phyloP scores from a whole-genome alignment of 2,329 filamentous ascomycete species.

The Anthostomella pinea region DNA sequence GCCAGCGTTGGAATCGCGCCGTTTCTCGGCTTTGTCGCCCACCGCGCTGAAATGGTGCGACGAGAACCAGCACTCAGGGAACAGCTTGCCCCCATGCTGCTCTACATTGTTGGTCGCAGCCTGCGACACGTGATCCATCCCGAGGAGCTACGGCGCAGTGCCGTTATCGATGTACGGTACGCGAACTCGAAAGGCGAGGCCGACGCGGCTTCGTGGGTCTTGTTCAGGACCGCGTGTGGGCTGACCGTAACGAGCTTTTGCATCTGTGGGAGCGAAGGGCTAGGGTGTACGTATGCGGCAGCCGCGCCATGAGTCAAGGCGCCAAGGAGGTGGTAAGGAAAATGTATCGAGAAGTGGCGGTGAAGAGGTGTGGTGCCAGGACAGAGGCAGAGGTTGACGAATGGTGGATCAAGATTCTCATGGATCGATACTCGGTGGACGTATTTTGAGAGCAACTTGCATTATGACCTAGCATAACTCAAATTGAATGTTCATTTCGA shows the following conservation, averaged over 20 bases:
- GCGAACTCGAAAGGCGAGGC: slow-evolving; percentile 32
- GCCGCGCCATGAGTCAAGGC: slow-evolving; percentile 34
- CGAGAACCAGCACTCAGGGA: slow-evolving; percentile 35
- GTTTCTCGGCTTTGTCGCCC: slow-evolving; percentile 42
- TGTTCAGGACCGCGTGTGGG: slow-evolving; percentile 24
- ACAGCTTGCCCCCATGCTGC: slow-evolving; percentile 42
- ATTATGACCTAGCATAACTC: too few relatives aligned
- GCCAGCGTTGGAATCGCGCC: slow-evolving; percentile 43
- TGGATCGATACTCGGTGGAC: neutral
- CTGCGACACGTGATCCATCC: slow-evolving; percentile 44
- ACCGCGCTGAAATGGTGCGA: slow-evolving; percentile 38
- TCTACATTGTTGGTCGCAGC: slow-evolving; percentile 49
- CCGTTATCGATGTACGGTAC: slow-evolving; percentile 45
- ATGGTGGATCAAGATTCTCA: neutral
- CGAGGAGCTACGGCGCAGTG: slow-evolving; percentile 44
- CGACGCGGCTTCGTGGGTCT: slow-evolving; percentile 8
- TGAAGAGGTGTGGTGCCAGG: neutral
- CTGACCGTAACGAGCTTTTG: slow-evolving; percentile 14
- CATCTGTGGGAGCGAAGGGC: slow-evolving; percentile 28
- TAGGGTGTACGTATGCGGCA: slow-evolving; percentile 56
- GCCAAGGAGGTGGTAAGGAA: slow-evolving; percentile 30
- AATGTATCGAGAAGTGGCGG: slow-evolving; percentile 12
- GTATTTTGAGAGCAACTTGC: too few relatives aligned
- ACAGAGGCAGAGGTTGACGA: neutral
- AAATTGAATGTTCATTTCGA: too few relatives aligned